Evolutionary conservation across 2,329 filamentous ascomycete genomes (phyloP).

Genomic region (Sphaerulina populicola): DNA sequence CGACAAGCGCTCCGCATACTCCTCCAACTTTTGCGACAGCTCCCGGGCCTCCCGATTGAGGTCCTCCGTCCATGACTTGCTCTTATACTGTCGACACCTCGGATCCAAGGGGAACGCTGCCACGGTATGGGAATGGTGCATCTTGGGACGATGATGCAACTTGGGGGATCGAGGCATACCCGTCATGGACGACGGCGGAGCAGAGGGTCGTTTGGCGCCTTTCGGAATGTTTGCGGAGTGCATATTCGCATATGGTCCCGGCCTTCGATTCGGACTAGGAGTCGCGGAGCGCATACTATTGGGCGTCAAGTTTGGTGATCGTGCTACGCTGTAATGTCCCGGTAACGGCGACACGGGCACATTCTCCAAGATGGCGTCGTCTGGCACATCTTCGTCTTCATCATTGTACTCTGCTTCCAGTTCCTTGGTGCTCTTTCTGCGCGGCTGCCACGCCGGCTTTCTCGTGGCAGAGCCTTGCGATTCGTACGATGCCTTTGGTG

Average conservation of each 20-base stretch:
- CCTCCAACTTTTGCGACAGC: slow-evolving; percentile 71
- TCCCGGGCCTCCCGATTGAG: slow-evolving; percentile 65
- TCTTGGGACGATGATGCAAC: slow-evolving; percentile 21
- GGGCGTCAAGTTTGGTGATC: slow-evolving; percentile 13
- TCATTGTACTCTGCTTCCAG: slow-evolving; percentile 74
- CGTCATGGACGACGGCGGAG: slow-evolving; percentile 23
- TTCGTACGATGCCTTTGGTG: slow-evolving; percentile 22
- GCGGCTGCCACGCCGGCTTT: slow-evolving; percentile 57
- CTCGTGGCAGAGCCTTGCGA: slow-evolving; percentile 14
- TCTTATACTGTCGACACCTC: slow-evolving; percentile 31
- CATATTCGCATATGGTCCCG: slow-evolving; percentile 23
- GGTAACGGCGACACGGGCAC: slow-evolving; percentile 63
- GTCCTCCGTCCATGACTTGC: slow-evolving; percentile 67
- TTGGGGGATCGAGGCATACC: slow-evolving; percentile 27
- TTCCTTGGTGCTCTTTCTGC: slow-evolving; percentile 59
- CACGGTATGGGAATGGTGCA: slow-evolving; percentile 30
- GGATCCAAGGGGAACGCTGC: slow-evolving; percentile 23
- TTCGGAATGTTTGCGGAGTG: slow-evolving; percentile 32
- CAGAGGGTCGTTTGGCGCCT: slow-evolving; percentile 30
- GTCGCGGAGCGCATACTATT: slow-evolving; percentile 24
- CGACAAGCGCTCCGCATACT: slow-evolving; percentile 51
- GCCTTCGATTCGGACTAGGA: slow-evolving; percentile 31
- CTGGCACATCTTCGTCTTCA: slow-evolving; percentile 65
- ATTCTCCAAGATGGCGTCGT: slow-evolving; percentile 71
- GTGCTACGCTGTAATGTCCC: slow-evolving; percentile 30